Evolutionary conservation across 1,284 basidiomycete genomes (phyloP).

Genomic region (Heterobasidion irregulare): DNA sequence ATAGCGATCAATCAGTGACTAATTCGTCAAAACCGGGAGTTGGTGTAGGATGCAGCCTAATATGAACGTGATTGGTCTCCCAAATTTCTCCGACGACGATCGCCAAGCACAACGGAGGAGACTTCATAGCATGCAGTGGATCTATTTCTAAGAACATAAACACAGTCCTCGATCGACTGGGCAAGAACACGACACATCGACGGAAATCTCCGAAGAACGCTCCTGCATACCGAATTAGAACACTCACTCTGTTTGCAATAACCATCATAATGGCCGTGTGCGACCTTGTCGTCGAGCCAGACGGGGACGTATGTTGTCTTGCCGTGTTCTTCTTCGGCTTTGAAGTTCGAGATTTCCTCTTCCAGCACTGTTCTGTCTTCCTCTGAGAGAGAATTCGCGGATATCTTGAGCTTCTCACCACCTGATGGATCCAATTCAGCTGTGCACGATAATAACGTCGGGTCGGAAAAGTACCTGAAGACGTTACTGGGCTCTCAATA

Average conservation of each 20-base stretch:
- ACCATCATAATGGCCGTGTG: conserved; percentile 92
- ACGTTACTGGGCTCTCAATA: conserved; percentile 37
- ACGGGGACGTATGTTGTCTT: conserved; percentile 77
- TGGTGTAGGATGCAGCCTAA: too few species aligned
- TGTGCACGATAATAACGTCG: not conserved
- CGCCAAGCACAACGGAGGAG: too few species aligned
- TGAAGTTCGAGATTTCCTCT: conserved; percentile 46
- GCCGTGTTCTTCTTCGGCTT: conserved; percentile 34
- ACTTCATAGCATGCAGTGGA: not conserved
- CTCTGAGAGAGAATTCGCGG: conserved; percentile 42
- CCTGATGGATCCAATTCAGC: conserved; percentile 2
- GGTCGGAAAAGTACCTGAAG: conserved; percentile 8
- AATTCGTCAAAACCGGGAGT: too few species aligned
- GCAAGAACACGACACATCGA: not conserved
- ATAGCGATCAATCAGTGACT: not conserved
- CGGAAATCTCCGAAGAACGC: not conserved
- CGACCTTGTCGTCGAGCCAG: conserved; percentile 86
- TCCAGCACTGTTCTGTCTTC: conserved; percentile 59
- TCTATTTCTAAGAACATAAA: not conserved
- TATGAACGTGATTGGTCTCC: not conserved
- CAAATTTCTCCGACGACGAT: not conserved
- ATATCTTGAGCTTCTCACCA: conserved; percentile 31
- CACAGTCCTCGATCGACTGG: not conserved
- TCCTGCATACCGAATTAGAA: not conserved
- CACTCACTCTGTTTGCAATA: conserved; percentile 94